phyloP scores from a whole-genome alignment of 2,329 filamentous ascomycete genomes.

The Cercospora citrullina region DNA sequence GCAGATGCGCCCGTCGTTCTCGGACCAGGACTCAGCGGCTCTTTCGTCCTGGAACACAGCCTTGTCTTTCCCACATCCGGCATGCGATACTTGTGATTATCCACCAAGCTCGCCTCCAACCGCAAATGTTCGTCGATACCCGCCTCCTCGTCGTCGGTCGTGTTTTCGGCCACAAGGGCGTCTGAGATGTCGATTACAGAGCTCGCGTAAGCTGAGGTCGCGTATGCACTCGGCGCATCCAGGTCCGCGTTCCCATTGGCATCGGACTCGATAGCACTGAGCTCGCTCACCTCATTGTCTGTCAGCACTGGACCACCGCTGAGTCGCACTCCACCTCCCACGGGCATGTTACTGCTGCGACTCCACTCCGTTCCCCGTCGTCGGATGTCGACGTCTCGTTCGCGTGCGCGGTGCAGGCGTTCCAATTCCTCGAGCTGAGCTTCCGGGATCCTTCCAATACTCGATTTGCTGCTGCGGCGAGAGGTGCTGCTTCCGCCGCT shows the following conservation, averaged over 20 bases:
- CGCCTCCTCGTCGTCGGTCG: conserved; percentile 48
- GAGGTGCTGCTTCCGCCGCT: conserved; percentile 31
- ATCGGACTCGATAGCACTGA: conserved; percentile 13
- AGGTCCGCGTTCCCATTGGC: conserved; percentile 7
- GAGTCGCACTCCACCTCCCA: conserved; percentile 37
- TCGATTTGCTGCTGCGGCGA: conserved; percentile 25
- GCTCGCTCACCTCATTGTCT: conserved; percentile 38
- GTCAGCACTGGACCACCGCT: conserved; percentile 37
- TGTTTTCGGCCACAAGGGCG: conserved; percentile 48
- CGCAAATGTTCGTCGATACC: conserved; percentile 46
- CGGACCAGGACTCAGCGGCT: conserved; percentile 34
- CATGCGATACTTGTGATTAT: conserved; percentile 72
- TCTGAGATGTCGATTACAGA: conserved; percentile 56
- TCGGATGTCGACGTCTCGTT: conserved; percentile 59
- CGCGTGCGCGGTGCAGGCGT: conserved; percentile 57
- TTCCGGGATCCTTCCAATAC: conserved; percentile 68
- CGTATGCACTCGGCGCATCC: conserved; percentile 5
- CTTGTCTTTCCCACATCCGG: conserved; percentile 68
- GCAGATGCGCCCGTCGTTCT: conserved; percentile 33
- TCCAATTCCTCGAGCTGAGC: conserved; percentile 70
- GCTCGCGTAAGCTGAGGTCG: conserved; percentile 12
- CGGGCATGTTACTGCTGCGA: conserved; percentile 40
- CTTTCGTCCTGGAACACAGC: conserved; percentile 34
- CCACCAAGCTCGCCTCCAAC: conserved; percentile 50
- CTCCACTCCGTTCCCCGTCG: conserved; percentile 69